Evolutionary conservation across 2,329 filamentous ascomycete species (phyloP), one percentile per base, ranked within the genome.

Genomic region (Cladorrhinum sp.): DNA sequence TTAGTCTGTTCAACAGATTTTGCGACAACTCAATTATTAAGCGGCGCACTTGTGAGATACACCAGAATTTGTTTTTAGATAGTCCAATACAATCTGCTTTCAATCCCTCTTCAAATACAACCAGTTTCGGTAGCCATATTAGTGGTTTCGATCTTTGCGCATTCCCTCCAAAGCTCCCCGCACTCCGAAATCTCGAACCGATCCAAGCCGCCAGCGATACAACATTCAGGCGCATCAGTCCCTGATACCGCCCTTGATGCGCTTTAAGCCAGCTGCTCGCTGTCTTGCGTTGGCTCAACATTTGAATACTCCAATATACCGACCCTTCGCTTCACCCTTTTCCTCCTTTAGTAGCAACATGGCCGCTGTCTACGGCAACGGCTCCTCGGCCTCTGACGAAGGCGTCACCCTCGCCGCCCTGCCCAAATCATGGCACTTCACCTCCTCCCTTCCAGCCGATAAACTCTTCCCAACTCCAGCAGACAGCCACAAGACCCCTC

Each of bases 401-500:
- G 74, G 75, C 61, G 68, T 72, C 36, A 75, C 79, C 29, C 73
- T 88, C 53, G 76, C 77, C 65, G 79, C 84, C 55, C 77, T 88
- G 16, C 85, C 85, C 41, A 88, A 88, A 70, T 82, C 85, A 59
- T 89, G 86, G 86, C 81, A 74, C 58, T 86, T 87, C 69, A 86
- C 85, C 16, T 80, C 81, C n/a, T 79, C 79, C 7, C 79, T 97
- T 3, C 91, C 93, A 2, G 76, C 92, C 8, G 95, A 99, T 71
- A 75, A 87, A 10, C 76, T 84, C 25, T 96, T 90, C 71, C 88
- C 92, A 16, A 96, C 92, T 0, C 92, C 95, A 0, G 83, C 86
- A 62, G 82, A 83, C 61, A 97, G 93, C 0, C 91, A 98, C 74
- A 83, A 85, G 67, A 92, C 91, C 0, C 88, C 92, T 1, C 86